Percentiles rank a stretch among this genome's conserved stretches.
Conservation (phyloP, 2,329 filamentous ascomycete species). For the Elsinoe arachidis region DNA sequence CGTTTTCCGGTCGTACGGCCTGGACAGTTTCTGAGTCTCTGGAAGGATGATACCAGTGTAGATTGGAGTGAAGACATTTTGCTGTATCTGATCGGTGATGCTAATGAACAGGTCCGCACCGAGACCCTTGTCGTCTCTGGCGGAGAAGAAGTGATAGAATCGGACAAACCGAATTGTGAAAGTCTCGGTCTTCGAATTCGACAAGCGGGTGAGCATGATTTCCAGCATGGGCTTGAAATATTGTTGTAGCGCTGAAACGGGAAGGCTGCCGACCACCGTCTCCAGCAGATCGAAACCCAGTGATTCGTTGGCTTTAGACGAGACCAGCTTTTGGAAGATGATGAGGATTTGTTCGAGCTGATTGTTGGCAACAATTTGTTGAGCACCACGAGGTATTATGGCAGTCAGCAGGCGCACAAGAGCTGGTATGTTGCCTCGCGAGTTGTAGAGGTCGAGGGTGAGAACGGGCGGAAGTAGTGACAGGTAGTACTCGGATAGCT, state of each 20-base stretch:
- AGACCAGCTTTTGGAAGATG: conserved; percentile 86
- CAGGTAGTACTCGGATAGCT: conserved; percentile 73
- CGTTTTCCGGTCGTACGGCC: conserved; percentile 83
- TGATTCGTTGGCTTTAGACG: conserved; percentile 72
- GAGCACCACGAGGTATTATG: conserved; percentile 68
- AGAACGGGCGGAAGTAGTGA: conserved; percentile 70
- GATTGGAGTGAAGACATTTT: conserved; percentile 69
- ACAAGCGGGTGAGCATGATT: conserved; percentile 66
- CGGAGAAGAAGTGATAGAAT: conserved; percentile 88
- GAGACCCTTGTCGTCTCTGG: conserved; percentile 68
- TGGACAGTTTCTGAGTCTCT: conserved; percentile 77
- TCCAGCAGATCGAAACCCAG: conserved; percentile 89
- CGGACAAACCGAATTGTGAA: conserved; percentile 82
- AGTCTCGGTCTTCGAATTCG: conserved; percentile 68
- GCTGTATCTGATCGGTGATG: conserved; percentile 73
- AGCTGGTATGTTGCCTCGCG: conserved; percentile 84
- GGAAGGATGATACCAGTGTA: conserved; percentile 83
- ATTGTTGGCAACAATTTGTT: conserved; percentile 65
- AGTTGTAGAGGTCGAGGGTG: conserved; percentile 78
- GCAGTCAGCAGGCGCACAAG: conserved; percentile 75
- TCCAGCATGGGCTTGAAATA: conserved; percentile 76
- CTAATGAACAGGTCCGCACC: conserved; percentile 88
- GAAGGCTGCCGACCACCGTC: conserved; percentile 62
- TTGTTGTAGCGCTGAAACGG: conserved; percentile 61
- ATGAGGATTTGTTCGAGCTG: conserved; percentile 84